Evolutionary conservation across 140 eudicot species (phyloP), one percentile per base, ranked within the genome.

Genomic region (Erigeron philadelphicus): DNA sequence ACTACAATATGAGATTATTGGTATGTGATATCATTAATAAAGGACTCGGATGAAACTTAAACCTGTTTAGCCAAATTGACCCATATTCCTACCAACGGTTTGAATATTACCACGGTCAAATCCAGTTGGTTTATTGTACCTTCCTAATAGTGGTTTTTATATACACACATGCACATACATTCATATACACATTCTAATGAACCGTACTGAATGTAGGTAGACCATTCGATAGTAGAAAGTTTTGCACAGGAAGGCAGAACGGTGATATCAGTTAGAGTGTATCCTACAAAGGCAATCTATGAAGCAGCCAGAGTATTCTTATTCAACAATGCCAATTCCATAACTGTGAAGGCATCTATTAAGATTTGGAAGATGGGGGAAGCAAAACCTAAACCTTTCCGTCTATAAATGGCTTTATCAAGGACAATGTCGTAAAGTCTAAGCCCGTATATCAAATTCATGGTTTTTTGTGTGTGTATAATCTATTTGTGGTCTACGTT

Each of bases 191-290:
- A 70, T 13, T 8, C 42, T 65, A 23, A 38, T 16, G 21, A 10
- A 53, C 13, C 9, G 11, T 66, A 52, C 25, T 19, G 46, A 1
- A 44, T 59, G 16, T 79, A 85, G 83, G 84, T 82, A 53, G 90
- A 85, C 64, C 85, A 82, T 80, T 82, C 90, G 13, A 78, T 85
- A 17, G 75, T 85, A 45, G 87, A 85, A 65, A 81, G 83, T 60
- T 80, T 82, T 78, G 87, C 85, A 31, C 87, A 85, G 77, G 84
- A 82, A 48, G 85, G 87, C 55, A 85, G 90, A 66, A 77, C 56
- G 4, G 63, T 71, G 25, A 71, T 72, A 77, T 6, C 77, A 47
- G 56, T 62, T 31, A 71, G 77, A 45, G 77, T 77, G 47, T 77
- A 71, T 72, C 77, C 77, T 35, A 64, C 77, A 71, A 70, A 77